Percentiles rank a stretch among this genome's conserved stretches.
These are phyloP conservation scores for Jatropha multifida DNA, from an alignment of 441 rosid genomes.

Conservation along the genomic window DNA sequence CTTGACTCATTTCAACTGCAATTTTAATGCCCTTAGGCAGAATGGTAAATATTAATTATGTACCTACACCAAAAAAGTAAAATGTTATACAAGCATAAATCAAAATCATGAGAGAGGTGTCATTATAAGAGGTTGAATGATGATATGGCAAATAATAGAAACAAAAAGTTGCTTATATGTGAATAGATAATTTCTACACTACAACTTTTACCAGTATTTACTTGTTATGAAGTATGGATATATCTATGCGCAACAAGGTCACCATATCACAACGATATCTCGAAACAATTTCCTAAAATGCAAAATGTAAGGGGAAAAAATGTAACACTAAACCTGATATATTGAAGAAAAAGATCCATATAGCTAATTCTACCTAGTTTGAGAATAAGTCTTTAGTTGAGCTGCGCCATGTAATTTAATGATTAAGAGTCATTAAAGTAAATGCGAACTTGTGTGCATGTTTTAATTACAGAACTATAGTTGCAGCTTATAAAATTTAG, in stretches of 20 bases:
- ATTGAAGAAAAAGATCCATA: not conserved
- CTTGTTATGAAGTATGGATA: not conserved
- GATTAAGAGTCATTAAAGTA: not conserved
- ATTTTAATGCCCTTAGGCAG: too few relatives aligned
- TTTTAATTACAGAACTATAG: not conserved
- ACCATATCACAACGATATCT: not conserved
- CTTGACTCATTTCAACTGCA: too few relatives aligned
- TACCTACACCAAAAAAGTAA: not conserved
- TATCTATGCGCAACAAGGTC: not conserved
- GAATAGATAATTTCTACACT: too few relatives aligned
- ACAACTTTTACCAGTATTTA: too few relatives aligned
- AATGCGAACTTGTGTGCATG: not conserved
- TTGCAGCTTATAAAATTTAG: not conserved
- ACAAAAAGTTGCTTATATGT: too few relatives aligned
- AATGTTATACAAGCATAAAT: not conserved
- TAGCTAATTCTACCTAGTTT: not conserved
- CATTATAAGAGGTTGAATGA: not conserved
- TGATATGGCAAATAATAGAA: not conserved
- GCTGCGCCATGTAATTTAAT: not conserved
- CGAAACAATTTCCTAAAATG: not conserved
- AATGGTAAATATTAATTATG: too few relatives aligned
- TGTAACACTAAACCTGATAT: not conserved
- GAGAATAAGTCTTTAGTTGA: not conserved
- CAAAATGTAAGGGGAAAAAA: not conserved
- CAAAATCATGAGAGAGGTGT: not conserved